Evolutionary conservation across 2,329 filamentous ascomycete species (phyloP), one percentile per base, ranked within the genome.

Genomic region (Sclerotinia borealis): DNA sequence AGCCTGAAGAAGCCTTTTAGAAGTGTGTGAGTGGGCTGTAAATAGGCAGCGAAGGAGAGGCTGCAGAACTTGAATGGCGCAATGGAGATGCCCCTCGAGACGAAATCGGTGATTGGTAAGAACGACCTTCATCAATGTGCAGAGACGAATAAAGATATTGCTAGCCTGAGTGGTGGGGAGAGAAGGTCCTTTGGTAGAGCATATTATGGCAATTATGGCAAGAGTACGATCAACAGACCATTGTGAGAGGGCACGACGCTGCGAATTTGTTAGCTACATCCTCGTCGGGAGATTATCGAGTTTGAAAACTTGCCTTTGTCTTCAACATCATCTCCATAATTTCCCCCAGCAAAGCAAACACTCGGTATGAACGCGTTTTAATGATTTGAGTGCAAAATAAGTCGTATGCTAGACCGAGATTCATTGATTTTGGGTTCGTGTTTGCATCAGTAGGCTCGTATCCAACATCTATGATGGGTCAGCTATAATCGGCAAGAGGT

Each of bases 21-120:
- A 71, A 29, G 66, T 68, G 39, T 75, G 72, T 8, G 64, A 65
- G 13, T 77, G 75, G 13, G 78, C 74, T 2, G 76, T 69, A 39
- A 87, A 76, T 22, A 88, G 79, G 41, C 79, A 78, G 27, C 76
- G 75, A 41, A 88, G 78, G n/a, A 88, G 80, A 4, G 80, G 75
- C 68, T 86, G 82, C 64, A 88, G 75, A 2, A 79, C 75, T 41
- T 79, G 75, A 52, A 86, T 74, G 6, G 87, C 77, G 50, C 87
- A 75, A 69, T 86, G 85, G 68, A 85, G 84, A 66, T 85, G 85
- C 2, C 84, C 85, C 68, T 86, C 81, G 1, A 88, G 77, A 11
- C 85, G 83, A 49, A 85, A 77, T 5, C 85, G 78, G 72, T 88
- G 84, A 54, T 84, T 82, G 70, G 81, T 81, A 71, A 88, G 81